Percentiles rank a stretch among this genome's conserved stretches.
These are phyloP conservation scores for Puccinia horiana DNA, from an alignment of 1,284 basidiomycete genomes.

Conservation along the genomic window DNA sequence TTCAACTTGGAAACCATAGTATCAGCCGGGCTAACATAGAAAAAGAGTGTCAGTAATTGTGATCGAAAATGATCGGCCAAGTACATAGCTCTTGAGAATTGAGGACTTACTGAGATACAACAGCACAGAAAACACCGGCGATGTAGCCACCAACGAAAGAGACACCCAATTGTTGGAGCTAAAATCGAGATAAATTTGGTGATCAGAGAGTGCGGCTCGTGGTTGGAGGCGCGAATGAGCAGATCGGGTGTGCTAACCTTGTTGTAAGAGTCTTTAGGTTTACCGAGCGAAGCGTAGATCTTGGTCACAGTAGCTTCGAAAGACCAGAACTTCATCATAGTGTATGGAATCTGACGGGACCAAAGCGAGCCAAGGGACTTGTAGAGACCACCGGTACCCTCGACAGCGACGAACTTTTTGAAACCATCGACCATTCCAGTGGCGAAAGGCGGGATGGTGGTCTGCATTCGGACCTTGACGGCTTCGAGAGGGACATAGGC, in stretches of 20 bases:
- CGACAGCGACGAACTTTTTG: constrained; percentile 55
- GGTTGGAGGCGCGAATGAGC: background rate
- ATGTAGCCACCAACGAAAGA: constrained; percentile 55
- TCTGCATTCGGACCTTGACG: constrained; percentile 59
- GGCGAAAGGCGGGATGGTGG: constrained; percentile 57
- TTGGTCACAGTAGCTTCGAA: constrained; percentile 57
- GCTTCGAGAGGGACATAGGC: constrained; percentile 57
- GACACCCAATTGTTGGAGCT: constrained; percentile 57
- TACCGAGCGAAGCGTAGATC: constrained; percentile 54
- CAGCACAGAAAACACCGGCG: constrained; percentile 57
- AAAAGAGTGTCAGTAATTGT: constrained; percentile 15
- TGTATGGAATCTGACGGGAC: constrained; percentile 58
- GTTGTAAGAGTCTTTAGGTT: constrained; percentile 56
- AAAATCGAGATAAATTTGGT: background rate
- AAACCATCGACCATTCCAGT: constrained; percentile 53
- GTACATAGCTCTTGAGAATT: too few relatives aligned
- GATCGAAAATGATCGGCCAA: background rate
- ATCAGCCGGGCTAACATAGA: constrained; percentile 54
- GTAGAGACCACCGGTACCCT: constrained; percentile 57
- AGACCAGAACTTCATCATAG: constrained; percentile 55
- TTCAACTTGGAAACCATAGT: constrained; percentile 58
- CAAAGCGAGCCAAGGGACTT: constrained; percentile 58
- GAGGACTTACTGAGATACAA: constrained; percentile 55
- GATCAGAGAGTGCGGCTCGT: background rate
- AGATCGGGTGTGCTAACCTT: constrained; percentile 50